phyloP scores from a whole-genome alignment of 352 stramenopile species.

The Phytophthora megakarya region DNA sequence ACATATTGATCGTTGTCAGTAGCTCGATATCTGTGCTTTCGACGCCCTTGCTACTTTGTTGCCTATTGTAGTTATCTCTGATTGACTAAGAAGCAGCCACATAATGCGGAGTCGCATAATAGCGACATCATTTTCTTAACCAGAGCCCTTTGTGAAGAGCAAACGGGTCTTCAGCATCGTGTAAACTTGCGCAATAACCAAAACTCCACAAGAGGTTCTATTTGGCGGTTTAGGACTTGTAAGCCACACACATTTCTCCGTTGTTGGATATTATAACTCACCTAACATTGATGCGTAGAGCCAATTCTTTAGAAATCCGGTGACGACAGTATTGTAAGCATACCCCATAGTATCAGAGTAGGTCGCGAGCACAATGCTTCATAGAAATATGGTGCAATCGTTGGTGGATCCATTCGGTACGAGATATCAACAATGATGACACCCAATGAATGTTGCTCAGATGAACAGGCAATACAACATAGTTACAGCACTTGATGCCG shows the following conservation, averaged over 20 bases:
- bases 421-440: background rate
- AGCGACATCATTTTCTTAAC: no score
- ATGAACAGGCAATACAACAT: conserved; percentile 3
- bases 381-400: conserved; percentile 10
- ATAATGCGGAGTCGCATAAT: no score
- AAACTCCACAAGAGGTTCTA: conserved; percentile 6
- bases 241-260: conserved; percentile 2
- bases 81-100: no score
- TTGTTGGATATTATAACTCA: background rate
- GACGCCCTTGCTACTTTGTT: no score
- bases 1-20: no score
- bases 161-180: no score
- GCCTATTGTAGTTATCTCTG: no score
- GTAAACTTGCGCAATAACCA: conserved; percentile 9
- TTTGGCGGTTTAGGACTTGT: background rate
- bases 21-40: no score
- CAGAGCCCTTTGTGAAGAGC: no score
- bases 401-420: background rate
- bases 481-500: background rate
- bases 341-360: background rate
- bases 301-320: background rate
- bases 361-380: background rate
- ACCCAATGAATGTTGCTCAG: conserved; percentile 3
- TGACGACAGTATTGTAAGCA: background rate
- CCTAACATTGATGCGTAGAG: background rate